Evolutionary conservation across 805 yeast genomes (phyloP).

Genomic region (Clavispora carvajalis): DNA sequence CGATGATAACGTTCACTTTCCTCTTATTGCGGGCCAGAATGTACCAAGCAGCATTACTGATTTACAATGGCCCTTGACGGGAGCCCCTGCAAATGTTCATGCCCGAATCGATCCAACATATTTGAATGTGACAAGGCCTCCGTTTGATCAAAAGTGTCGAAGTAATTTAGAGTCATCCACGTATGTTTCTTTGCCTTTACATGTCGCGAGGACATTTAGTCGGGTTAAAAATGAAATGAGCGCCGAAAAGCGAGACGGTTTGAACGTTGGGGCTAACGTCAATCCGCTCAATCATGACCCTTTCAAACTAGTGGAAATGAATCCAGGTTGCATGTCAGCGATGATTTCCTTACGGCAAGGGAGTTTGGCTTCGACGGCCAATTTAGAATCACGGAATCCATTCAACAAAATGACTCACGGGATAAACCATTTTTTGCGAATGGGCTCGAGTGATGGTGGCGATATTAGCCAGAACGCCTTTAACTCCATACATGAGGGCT

Average conservation of each 20-base stretch:
- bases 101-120: constrained; percentile 21
- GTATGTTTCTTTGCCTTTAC: constrained; percentile 48
- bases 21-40: constrained; percentile 6
- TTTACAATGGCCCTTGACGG: constrained; percentile 24
- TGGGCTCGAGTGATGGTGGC: constrained; percentile 4
- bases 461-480: not conserved
- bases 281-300: constrained; percentile 52
- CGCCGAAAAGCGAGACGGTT: constrained; percentile 30
- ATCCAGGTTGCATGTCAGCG: constrained; percentile 45
- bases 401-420: constrained; percentile 30
- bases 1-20: constrained; percentile 31
- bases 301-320: constrained; percentile 46
- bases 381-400: constrained; percentile 18
- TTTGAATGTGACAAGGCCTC: constrained; percentile 35
- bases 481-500: not conserved
- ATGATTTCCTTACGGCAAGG: constrained; percentile 10
- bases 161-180: constrained; percentile 42
- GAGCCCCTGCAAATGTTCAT: constrained; percentile 10
- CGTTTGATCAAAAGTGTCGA: constrained; percentile 16
- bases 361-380: not conserved
- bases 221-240: constrained; percentile 28
- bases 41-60: constrained; percentile 4
- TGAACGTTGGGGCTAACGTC: constrained; percentile 49
- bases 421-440: constrained; percentile 24
- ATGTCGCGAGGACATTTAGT: constrained; percentile 38